Base-by-base conservation (phyloP, 2,329 filamentous ascomycete genomes). In the Xylariaceae sp. region DNA sequence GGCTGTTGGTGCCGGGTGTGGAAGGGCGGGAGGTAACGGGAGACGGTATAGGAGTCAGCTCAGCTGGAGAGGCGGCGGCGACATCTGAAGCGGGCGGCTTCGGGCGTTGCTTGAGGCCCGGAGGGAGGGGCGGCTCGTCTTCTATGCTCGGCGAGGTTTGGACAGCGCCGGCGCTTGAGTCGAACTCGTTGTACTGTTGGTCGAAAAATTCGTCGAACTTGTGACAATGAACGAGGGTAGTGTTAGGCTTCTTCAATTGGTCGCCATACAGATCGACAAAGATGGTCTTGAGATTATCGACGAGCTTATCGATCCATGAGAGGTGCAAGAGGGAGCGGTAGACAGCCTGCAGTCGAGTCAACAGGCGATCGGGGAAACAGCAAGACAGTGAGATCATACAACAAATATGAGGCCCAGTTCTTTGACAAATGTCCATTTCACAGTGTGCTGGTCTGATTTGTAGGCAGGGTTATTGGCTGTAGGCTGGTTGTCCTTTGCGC, bases 401-500 rank as follows among this genome's bases (percentile, higher is more conserved):
- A 97, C 92, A 68, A 98, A 98, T 55, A 98, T 94, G 55, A 98
- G 71, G 33, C 91, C 90, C 42, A 97, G 73, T 63, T 98, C 93
- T 70, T 96, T 97, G 43, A 86, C 85, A 27, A 87, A 82, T 4
- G 89, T 90, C 88, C 92, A 98, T 71, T 93, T 94, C 56, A 98
- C 67, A 0, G 90, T 97, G 64, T 97, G 94, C 56, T 94, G 90
- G 58, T 97, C 93, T 61, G 88, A 86, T 67, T 82, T 88, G 71
- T 93, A 98, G 0, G 84, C 77, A 14, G 87, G 80, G 56, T 88
- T 88, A 40, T 70, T 73, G 14, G 79, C 72, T 12, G 82, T 76
- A 6, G 82, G 80, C 40, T 69, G 71, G 38, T 75, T 69, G 49
- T 82, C 78, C 54, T 81, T 80, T 42, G 82, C 74, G 44, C 79